Evolutionary conservation across 352 stramenopile genomes (phyloP).

Genomic region (Globisporangium cylindrosporum): DNA sequence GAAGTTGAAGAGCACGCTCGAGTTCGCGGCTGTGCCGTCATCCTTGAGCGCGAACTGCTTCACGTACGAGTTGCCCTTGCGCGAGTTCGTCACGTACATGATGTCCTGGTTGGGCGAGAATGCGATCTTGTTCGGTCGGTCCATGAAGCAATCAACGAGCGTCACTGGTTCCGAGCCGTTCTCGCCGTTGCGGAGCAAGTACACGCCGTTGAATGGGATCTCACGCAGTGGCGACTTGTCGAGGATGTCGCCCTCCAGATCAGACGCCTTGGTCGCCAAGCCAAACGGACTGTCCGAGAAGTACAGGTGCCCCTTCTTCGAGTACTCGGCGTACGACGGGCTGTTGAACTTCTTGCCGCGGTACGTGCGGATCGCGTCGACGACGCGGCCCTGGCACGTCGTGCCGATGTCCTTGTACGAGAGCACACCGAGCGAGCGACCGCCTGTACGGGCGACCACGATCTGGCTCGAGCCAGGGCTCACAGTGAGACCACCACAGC

Average conservation of each 20-base stretch:
- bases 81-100: constrained; percentile 83
- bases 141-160: constrained; percentile 72
- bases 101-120: constrained; percentile 67
- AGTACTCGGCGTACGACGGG: constrained; percentile 65
- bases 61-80: constrained; percentile 73
- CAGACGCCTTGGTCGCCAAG: constrained; percentile 48
- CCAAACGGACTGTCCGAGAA: constrained; percentile 81
- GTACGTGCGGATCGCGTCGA: constrained; percentile 73
- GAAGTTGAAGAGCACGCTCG: constrained; percentile 77
- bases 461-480: constrained; percentile 60
- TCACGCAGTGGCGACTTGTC: constrained; percentile 70
- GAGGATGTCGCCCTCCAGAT: constrained; percentile 62
- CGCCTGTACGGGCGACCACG: constrained; percentile 70
- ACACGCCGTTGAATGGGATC: constrained; percentile 79
- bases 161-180: constrained; percentile 36
- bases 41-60: constrained; percentile 61
- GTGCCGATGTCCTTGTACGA: constrained; percentile 51
- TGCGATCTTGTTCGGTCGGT: constrained; percentile 80
- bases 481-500: constrained; percentile 74
- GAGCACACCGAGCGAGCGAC: constrained; percentile 67
- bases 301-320: constrained; percentile 62
- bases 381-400: constrained; percentile 64
- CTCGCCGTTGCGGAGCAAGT: constrained; percentile 53
- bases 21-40: constrained; percentile 50
- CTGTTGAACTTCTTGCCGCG: constrained; percentile 80